Evolutionary conservation across 805 yeast genomes (phyloP), one percentile per base, ranked within the genome.

Genomic region (Cephaloascus albidus): DNA sequence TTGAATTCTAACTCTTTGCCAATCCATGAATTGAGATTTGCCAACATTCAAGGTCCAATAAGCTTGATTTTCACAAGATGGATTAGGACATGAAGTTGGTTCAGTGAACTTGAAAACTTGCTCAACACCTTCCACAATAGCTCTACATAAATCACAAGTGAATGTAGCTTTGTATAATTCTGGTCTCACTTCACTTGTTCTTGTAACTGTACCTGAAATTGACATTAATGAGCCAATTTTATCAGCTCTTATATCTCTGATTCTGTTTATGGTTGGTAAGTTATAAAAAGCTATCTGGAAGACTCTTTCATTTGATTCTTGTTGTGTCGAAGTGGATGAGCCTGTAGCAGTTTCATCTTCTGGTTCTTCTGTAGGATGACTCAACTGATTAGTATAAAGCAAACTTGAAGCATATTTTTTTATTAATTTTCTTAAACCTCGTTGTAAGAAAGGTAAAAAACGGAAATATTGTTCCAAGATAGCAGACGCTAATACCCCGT

Each of bases 171-270:
- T 77, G 65, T 71, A 86, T 44, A 93, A 70, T 60, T 93, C 98
- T 0, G 98, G 98, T 42, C 97, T 76, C 10, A 93, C 97, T 62
- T 93, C 97, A 18, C 94, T 82, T 0, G 97, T 87, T 57, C 97
- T 76, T 0, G 97, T 90, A 3, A 93, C 96, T 0, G 98, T 93
- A 40, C 97, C 98, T 6, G 90, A 79, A 27, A 90, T 84, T 8
- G 90, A 70, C 65, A 87, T 71, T 44, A 90, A 70, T 8, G 84
- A 70, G 14, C 97, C 98, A 42, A 93, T 82, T 47, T 81, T 82
- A 48, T 85, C 95, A 2, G 97, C 85, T 52, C 93, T 74, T 42
- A 93, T 72, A 53, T 90, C 97, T 54, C 98, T 77, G 49, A 93
- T 83, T 57, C 95, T 75, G 51, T 85, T 77, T 15, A 83, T 72